These are phyloP conservation scores for Wallacemonas sp. DNA, from an alignment of 208 protist species.

Conservation along the genomic window DNA sequence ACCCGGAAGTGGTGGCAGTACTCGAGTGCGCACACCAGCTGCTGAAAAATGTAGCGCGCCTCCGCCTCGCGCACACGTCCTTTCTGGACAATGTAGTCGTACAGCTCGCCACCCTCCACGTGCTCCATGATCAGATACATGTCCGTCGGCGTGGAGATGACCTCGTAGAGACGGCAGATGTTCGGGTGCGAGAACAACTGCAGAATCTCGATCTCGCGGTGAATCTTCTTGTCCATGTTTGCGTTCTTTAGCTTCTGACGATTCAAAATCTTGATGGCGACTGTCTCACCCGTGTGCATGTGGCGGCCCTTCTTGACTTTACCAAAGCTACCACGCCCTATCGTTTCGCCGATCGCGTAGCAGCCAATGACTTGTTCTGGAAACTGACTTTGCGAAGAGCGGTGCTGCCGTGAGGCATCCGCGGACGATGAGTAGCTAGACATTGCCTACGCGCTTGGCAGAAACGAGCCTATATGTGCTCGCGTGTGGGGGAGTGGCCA, in stretches of 20 bases:
- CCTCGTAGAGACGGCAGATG: conserved; percentile 98
- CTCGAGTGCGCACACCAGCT: conserved; percentile 98
- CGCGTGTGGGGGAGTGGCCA: too few relatives aligned
- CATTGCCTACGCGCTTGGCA: not conserved
- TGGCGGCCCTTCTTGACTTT: conserved; percentile 99
- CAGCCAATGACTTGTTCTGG: conserved; percentile 92
- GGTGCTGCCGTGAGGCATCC: conserved; percentile 12
- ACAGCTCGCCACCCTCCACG: conserved; percentile 98
- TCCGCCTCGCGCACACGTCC: conserved; percentile 93
- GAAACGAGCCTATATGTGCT: too few relatives aligned
- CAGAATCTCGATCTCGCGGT: conserved; percentile 98
- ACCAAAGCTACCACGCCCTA: conserved; percentile 99
- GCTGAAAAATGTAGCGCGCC: conserved; percentile 97
- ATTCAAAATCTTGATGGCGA: conserved; percentile 99
- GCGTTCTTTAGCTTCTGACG: conserved; percentile 95
- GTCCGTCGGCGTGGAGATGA: conserved; percentile 97
- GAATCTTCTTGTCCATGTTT: conserved; percentile 92
- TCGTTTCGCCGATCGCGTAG: conserved; percentile 98
- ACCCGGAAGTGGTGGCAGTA: conserved; percentile 98
- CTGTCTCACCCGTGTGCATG: conserved; percentile 93
- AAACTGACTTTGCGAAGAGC: not conserved
- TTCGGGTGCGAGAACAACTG: conserved; percentile 98
- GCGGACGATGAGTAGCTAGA: conserved; percentile 12
- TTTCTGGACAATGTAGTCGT: conserved; percentile 99
- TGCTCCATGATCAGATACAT: conserved; percentile 99